Base-by-base conservation (phyloP, 2,329 filamentous ascomycete species). In the Hypoxylon sp. region DNA sequence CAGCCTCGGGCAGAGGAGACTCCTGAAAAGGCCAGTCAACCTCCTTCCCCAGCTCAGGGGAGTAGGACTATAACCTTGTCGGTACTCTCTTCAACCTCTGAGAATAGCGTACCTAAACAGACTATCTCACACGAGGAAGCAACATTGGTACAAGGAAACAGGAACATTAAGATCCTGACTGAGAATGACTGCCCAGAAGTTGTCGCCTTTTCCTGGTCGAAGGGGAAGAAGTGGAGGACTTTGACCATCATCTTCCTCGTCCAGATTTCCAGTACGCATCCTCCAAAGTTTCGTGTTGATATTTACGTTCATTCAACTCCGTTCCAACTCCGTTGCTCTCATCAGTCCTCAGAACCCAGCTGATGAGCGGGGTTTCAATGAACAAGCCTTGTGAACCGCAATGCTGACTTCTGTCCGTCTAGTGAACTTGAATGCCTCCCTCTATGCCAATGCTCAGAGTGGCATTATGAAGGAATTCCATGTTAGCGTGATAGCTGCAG, bases 361-460 rank as follows among this genome's bases (percentile, higher is more conserved):
- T n/a, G 25, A 4, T 5, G 29, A 7, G 23, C 12, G 21, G 14
- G 12, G 27, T 16, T 39, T 37, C 21, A 16, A 14, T 8, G 7
- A 37, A 21, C 19, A 14, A 37, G 50, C 41, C 21, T 21, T 56
- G 39, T 29, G 32, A 19, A 45, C 19, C 7, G n/a, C 23, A 23
- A 25, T 30, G 29, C 41, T 57, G 39, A 47, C 25, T 6, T 21
- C 23, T 16, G 23, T 19, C 12, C 19, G 29, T 32, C 12, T 53
- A 69, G 67, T 87, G 84, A 87, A 87, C 73, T 82, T 84, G 71
- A 87, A 87, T 70, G 82, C 84, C 0, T 81, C 82, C 7, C 78
- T 85, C 55, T 86, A 83, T 67, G 79, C 82, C 21, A 85, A 86
- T 61, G 85, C 81, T 0, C 78, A 86, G 21, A 68, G 67, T 3